These are phyloP conservation scores for Calonectria hongkongensis DNA, from an alignment of 2,329 filamentous ascomycete species.

Conservation along the genomic window DNA sequence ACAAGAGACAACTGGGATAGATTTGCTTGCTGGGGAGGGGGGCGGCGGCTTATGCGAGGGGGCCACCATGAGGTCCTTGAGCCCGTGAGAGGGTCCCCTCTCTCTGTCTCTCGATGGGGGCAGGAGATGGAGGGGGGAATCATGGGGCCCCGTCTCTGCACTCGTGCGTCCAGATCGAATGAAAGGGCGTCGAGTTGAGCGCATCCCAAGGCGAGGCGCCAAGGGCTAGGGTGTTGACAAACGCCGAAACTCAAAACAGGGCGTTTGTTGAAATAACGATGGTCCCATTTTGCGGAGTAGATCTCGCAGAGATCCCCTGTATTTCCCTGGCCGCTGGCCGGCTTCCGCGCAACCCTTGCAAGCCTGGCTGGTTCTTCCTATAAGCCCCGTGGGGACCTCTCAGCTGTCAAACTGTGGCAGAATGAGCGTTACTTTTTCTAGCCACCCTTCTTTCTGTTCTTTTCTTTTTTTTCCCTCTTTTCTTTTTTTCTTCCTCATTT, in stretches of 20 bases:
- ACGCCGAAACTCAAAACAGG: conserved; percentile 35
- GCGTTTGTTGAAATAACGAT: conserved; percentile 19
- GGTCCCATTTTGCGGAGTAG: conserved; percentile 26
- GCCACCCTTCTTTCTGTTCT: background rate
- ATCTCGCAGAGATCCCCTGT: conserved; percentile 19
- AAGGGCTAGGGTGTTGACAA: conserved; percentile 26
- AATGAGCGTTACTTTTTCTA: background rate
- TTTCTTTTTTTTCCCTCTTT: too few relatives aligned
- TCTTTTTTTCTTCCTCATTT: background rate
- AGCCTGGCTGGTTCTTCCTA: background rate
- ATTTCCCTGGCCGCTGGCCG: background rate
- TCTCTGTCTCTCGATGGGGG: background rate
- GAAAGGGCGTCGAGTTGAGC: conserved; percentile 32
- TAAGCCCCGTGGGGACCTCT: conserved; percentile 18
- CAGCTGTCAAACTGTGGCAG: conserved; percentile 24
- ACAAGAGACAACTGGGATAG: conserved; percentile 42
- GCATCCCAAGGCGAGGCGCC: conserved; percentile 29
- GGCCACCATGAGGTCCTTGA: conserved; percentile 15
- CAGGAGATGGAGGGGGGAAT: background rate
- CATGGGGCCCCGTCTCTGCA: background rate
- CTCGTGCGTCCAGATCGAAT: conserved; percentile 9
- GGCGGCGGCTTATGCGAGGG: conserved; percentile 9
- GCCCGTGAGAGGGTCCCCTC: too few relatives aligned
- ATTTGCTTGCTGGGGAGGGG: background rate
- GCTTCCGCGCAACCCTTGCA: conserved; percentile 23